These are phyloP conservation scores for Colletotrichum sp. DNA, from an alignment of 2,329 filamentous ascomycete genomes.

Conservation along the genomic window DNA sequence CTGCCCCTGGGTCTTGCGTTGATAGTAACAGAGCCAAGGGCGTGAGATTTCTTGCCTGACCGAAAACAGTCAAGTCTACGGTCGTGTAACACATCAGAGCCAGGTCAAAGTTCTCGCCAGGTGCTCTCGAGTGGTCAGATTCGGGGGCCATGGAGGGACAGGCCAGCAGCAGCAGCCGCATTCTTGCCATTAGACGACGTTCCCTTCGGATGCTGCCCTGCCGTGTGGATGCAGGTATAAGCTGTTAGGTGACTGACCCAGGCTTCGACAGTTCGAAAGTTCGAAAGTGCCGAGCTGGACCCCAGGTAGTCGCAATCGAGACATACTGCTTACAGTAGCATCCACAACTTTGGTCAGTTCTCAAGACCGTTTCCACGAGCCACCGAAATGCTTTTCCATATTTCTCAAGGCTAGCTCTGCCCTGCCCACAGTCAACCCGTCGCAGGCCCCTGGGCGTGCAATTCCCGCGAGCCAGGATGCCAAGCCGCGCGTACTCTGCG, in stretches of 20 bases:
- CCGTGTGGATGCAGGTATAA: neutral
- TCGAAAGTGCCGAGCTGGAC: neutral
- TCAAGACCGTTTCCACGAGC: neutral
- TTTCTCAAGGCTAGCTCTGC: neutral
- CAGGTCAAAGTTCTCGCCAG: neutral
- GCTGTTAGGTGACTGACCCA: neutral
- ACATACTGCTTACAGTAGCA: neutral
- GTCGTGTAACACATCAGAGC: neutral
- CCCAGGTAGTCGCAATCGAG: neutral
- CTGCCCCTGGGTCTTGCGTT: neutral
- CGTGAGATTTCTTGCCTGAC: neutral
- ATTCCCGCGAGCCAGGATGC: neutral
- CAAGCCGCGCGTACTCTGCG: constrained; percentile 3
- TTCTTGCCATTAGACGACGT: neutral
- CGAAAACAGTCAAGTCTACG: neutral
- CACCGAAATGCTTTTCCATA: neutral
- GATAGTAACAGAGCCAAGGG: neutral
- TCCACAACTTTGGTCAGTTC: neutral
- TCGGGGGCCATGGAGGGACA: neutral
- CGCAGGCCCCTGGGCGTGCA: neutral
- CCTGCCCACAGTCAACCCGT: neutral
- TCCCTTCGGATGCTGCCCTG: neutral
- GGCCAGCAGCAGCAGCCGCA: neutral
- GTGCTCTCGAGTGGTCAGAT: neutral
- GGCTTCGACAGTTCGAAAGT: neutral